Percentiles rank a stretch among this genome's conserved stretches.
phyloP scores from a whole-genome alignment of 495 filamentous ascomycete genomes.

The Hyaloscypha finlandica region DNA sequence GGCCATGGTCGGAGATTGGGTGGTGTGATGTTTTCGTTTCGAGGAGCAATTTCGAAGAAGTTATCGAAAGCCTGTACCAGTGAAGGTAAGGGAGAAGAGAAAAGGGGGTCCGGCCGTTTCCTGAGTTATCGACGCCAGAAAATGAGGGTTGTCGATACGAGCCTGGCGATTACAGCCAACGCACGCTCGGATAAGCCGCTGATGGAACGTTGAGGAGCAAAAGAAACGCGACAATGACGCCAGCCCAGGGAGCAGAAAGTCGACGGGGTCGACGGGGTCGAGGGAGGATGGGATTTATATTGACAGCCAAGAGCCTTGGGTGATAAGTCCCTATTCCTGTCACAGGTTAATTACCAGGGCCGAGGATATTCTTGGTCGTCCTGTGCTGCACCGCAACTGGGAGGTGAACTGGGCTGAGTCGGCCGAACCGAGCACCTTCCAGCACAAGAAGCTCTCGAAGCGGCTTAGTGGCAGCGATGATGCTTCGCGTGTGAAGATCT shows the following conservation, averaged over 20 bases:
- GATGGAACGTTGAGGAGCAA: constrained; percentile 18
- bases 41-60: background rate
- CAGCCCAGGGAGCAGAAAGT: background rate
- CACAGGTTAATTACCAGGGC: constrained; percentile 10
- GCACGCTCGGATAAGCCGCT: constrained; percentile 22
- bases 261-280: background rate
- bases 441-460: background rate
- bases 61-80: constrained; percentile 19
- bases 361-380: constrained; percentile 20
- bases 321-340: constrained; percentile 7
- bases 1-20: constrained; percentile 23
- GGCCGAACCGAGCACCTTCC: constrained; percentile 21
- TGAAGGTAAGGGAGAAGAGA: constrained; percentile 15
- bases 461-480: constrained; percentile 1
- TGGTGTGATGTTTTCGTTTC: constrained; percentile 1
- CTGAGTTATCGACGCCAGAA: constrained; percentile 11
- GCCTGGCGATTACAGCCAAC: constrained; percentile 17
- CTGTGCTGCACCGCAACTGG: constrained; percentile 5
- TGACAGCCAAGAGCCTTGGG: background rate
- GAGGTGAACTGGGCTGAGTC: constrained; percentile 28
- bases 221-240: constrained; percentile 1
- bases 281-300: constrained; percentile 19
- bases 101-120: constrained; percentile 1
- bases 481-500: constrained; percentile 2
- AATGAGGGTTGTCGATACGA: constrained; percentile 26